phyloP scores from a whole-genome alignment of 306 rosid genomes.

The Lathyrus tuberosus region DNA sequence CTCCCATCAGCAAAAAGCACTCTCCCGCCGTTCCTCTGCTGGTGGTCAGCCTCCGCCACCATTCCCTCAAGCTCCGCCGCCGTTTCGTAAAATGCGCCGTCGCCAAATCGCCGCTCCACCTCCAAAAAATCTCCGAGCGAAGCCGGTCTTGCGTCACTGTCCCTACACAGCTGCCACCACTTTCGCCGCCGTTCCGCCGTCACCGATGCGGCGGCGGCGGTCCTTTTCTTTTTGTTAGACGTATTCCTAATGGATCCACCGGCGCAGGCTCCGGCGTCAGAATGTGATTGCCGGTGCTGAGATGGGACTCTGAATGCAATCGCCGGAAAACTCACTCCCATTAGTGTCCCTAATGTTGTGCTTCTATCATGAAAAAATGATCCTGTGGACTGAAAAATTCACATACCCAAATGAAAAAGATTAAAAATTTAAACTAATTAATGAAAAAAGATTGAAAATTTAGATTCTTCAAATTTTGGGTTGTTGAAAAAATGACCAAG shows the following conservation, averaged over 20 bases:
- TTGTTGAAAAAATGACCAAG: conserved; percentile 6
- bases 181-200: conserved; percentile 64
- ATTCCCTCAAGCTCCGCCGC: conserved; percentile 88
- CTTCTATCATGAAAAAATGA: conserved; percentile 97
- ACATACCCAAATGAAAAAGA: conserved; percentile 12
- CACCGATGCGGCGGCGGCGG: conserved; percentile 24
- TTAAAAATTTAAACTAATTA: background rate
- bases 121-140: conserved; percentile 90
- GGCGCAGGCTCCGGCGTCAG: conserved; percentile 19
- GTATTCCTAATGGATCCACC: conserved; percentile 38
- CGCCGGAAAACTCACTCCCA: conserved; percentile 95
- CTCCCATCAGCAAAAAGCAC: conserved; percentile 74
- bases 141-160: conserved; percentile 68
- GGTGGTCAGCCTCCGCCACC: conserved; percentile 52
- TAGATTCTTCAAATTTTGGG: conserved; percentile 23
- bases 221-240: conserved; percentile 49
- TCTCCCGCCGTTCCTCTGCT: conserved; percentile 56
- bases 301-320: conserved; percentile 83
- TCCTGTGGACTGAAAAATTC: conserved; percentile 74
- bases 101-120: conserved; percentile 88
- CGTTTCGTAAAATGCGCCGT: conserved; percentile 73
- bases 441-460: background rate
- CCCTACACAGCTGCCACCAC: conserved; percentile 95
- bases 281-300: conserved; percentile 61
- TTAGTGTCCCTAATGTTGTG: conserved; percentile 87